A percentile compares a stretch with the other conserved stretches of the same genome.
phyloP scores from a whole-genome alignment of 2,329 filamentous ascomycete genomes.

The Cladophialophora bantiana region DNA sequence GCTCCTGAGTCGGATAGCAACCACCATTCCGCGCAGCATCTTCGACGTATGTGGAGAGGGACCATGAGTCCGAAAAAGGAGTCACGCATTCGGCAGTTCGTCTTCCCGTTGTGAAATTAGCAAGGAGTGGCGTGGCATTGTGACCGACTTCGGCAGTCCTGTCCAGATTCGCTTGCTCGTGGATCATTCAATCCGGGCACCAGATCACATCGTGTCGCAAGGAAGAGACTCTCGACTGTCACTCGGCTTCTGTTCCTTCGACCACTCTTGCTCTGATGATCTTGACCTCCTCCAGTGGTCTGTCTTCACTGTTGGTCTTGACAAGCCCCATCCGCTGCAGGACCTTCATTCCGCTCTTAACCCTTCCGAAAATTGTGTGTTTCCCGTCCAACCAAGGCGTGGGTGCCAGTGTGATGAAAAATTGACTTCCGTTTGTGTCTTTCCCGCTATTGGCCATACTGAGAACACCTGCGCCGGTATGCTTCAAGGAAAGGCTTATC shows the following conservation, averaged over 20 bases:
- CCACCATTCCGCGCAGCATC: background rate
- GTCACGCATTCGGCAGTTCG: background rate
- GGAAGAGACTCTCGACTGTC: background rate
- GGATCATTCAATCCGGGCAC: background rate
- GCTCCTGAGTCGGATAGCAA: background rate
- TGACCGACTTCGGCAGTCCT: background rate
- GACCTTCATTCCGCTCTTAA: conserved; percentile 81
- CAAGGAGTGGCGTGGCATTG: background rate
- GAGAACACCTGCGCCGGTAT: conserved; percentile 91
- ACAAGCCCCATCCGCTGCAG: conserved; percentile 88
- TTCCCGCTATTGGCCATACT: conserved; percentile 96
- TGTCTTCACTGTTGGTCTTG: conserved; percentile 80
- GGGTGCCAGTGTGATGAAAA: conserved; percentile 92
- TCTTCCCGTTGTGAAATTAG: background rate
- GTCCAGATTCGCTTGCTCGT: background rate
- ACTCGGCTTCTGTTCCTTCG: conserved; percentile 49
- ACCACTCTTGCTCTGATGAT: conserved; percentile 76
- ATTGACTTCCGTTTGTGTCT: conserved; percentile 93
- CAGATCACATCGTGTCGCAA: background rate
- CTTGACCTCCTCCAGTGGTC: conserved; percentile 80
- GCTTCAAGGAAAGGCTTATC: conserved; percentile 77
- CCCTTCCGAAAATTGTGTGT: conserved; percentile 93
- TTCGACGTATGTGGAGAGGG: background rate
- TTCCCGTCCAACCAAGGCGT: conserved; percentile 97
- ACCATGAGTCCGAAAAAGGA: background rate